phyloP scores from a whole-genome alignment of 768 basidiomycete species.

The Kwoniella heveanensis region DNA sequence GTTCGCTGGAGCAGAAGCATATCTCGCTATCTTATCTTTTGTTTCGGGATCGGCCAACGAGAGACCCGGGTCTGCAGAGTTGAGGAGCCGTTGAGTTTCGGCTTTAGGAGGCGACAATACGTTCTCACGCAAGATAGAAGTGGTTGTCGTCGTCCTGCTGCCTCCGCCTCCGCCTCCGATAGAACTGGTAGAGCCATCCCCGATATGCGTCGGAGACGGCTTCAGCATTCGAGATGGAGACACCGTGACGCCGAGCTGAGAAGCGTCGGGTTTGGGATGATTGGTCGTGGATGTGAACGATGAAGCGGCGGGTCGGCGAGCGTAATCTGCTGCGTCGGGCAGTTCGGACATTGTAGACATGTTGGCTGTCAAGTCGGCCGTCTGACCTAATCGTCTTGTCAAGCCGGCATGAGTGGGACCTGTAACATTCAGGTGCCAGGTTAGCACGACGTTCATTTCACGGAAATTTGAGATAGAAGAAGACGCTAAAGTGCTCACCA shows the following conservation, averaged over 20 bases:
- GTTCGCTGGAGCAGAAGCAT: conserved; percentile 19
- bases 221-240: conserved; percentile 34
- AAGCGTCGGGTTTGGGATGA: conserved; percentile 3
- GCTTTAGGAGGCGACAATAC: conserved; percentile 38
- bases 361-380: conserved; percentile 20
- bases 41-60: neutral
- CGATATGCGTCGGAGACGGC: conserved; percentile 44
- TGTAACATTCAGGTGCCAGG: neutral
- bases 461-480: too few species aligned
- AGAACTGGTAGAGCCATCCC: conserved; percentile 11
- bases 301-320: conserved; percentile 9
- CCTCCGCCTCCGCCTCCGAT: neutral
- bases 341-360: conserved; percentile 31
- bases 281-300: neutral
- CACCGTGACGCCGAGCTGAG: neutral
- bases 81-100: conserved; percentile 34
- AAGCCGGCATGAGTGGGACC: neutral
- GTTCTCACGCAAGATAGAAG: conserved; percentile 5
- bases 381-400: neutral
- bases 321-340: conserved; percentile 14
- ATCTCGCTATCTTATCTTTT: conserved; percentile 16
- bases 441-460: too few species aligned
- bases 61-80: conserved; percentile 13
- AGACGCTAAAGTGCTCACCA: too few species aligned
- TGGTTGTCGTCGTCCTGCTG: neutral